These are phyloP conservation scores for Agrostemma githago DNA, from an alignment of 148 eudicot species.

Conservation along the genomic window DNA sequence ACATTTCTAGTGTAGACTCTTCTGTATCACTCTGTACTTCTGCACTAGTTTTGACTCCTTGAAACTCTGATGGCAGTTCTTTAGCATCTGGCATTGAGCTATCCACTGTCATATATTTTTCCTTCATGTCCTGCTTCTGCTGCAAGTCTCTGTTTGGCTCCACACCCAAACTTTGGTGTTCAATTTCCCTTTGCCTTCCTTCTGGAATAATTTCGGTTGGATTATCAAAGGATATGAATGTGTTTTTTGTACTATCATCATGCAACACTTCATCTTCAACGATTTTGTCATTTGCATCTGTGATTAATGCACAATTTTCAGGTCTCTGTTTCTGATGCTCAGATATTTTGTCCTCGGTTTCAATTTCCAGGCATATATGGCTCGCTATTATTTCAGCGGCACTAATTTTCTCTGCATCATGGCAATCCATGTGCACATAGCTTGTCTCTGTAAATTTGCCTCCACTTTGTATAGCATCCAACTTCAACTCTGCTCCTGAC, in stretches of 20 bases:
- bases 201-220: conserved; percentile 9
- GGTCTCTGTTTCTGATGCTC: background rate
- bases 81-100: conserved; percentile 10
- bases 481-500: background rate
- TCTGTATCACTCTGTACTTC: background rate
- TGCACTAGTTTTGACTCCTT: conserved; percentile 8
- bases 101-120: conserved; percentile 12
- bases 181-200: conserved; percentile 24
- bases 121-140: conserved; percentile 6
- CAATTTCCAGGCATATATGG: background rate
- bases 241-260: conserved; percentile 7
- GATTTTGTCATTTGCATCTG: conserved; percentile 11
- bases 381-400: background rate
- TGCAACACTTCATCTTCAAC: background rate
- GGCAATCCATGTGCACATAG: background rate
- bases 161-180: conserved; percentile 8
- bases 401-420: background rate
- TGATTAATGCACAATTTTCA: background rate
- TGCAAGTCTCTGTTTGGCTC: conserved; percentile 3
- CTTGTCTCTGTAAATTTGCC: background rate
- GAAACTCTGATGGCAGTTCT: conserved; percentile 17
- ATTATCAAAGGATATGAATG: background rate
- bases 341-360: conserved; percentile 15
- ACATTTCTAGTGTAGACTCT: conserved; percentile 5
- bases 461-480: background rate